These are phyloP conservation scores for Chenopodium suecicum DNA, from an alignment of 148 eudicot genomes.

Conservation along the genomic window DNA sequence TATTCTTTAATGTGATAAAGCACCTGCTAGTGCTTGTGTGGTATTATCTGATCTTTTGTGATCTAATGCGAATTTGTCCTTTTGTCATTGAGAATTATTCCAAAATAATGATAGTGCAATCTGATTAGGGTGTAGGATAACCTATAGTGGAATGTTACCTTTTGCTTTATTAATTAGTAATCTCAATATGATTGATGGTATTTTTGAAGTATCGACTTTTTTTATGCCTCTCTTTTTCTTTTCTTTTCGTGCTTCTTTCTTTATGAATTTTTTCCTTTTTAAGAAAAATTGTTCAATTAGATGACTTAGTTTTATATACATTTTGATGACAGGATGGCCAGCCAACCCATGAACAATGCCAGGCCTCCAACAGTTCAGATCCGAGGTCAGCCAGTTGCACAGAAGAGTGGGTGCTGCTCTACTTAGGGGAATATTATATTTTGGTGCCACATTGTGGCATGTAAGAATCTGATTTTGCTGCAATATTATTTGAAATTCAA, in stretches of 20 bases:
- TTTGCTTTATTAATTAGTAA: not conserved
- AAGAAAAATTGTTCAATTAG: not conserved
- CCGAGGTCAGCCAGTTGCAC: slow-evolving; percentile 64
- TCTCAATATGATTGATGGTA: not conserved
- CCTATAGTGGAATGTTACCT: not conserved
- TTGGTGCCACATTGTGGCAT: slow-evolving; percentile 32
- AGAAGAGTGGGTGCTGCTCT: slow-evolving; percentile 73
- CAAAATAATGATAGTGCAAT: not conserved
- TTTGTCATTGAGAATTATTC: not conserved
- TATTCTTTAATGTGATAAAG: not conserved
- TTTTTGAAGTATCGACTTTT: not conserved
- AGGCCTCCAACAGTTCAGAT: slow-evolving; percentile 69
- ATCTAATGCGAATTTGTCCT: not conserved
- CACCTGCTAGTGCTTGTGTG: not conserved
- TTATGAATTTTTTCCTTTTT: too few species aligned
- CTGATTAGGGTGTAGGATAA: not conserved
- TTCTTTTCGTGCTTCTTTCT: not conserved
- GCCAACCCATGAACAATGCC: slow-evolving; percentile 55
- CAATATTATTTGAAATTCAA: slow-evolving; percentile 24
- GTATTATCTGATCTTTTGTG: not conserved
- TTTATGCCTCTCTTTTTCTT: not conserved
- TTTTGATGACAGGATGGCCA: slow-evolving; percentile 42
- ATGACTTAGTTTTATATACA: not conserved
- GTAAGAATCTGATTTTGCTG: slow-evolving; percentile 24
- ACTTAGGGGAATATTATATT: slow-evolving; percentile 24